phyloP scores from a whole-genome alignment of 495 filamentous ascomycete species.

The Trichoderma asperelloides region DNA sequence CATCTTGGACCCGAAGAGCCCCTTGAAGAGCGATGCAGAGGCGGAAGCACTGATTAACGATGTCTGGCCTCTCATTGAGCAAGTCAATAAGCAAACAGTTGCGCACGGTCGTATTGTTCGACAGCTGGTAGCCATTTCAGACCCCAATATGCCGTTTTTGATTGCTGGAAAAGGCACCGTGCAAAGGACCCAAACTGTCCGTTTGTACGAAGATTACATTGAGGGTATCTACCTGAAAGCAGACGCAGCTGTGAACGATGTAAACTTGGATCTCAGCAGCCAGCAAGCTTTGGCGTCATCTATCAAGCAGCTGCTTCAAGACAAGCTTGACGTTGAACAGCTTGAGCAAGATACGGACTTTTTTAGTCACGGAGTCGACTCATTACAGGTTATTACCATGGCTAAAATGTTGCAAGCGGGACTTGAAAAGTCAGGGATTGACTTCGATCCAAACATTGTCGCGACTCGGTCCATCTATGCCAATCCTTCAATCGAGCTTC shows the following conservation, averaged over 20 bases:
- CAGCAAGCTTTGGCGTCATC: constrained; percentile 24
- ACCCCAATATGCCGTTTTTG: constrained; percentile 41
- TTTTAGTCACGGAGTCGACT: constrained; percentile 41
- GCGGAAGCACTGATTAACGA: constrained; percentile 25
- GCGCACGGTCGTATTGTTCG: constrained; percentile 36
- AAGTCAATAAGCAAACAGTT: constrained; percentile 39
- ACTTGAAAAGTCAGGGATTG: neutral
- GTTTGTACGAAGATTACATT: constrained; percentile 46
- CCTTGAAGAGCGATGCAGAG: constrained; percentile 20
- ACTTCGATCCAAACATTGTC: neutral
- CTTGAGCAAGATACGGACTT: constrained; percentile 33
- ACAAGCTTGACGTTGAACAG: constrained; percentile 18
- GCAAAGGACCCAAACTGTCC: constrained; percentile 35
- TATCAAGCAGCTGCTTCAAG: constrained; percentile 26
- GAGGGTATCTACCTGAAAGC: constrained; percentile 35
- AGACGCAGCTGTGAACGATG: neutral
- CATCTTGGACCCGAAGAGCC: constrained; percentile 37
- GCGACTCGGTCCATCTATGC: neutral
- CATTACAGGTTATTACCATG: neutral
- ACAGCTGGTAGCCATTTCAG: constrained; percentile 32
- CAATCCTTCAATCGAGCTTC: neutral
- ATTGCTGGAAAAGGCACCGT: constrained; percentile 50
- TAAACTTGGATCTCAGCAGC: constrained; percentile 18
- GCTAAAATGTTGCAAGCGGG: neutral
- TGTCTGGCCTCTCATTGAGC: constrained; percentile 32